These are phyloP conservation scores for Backusella luteola DNA, from an alignment of 192 early-diverging fungal species.

Conservation along the genomic window DNA sequence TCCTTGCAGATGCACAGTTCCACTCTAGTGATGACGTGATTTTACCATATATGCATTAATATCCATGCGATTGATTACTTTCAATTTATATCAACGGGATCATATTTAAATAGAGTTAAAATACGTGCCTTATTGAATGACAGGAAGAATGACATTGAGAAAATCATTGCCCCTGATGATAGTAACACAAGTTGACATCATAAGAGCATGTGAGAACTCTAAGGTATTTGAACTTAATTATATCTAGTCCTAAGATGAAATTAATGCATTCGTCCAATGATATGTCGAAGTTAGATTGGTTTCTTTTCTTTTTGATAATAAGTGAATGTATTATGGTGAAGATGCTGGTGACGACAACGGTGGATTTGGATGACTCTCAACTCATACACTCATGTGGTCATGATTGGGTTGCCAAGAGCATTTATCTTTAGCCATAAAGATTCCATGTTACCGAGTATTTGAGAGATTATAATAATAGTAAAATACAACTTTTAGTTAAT, in stretches of 20 bases:
- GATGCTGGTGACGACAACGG: not conserved
- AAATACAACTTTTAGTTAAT: too few relatives aligned
- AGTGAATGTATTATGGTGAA: not conserved
- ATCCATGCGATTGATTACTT: not conserved
- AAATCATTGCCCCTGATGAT: not conserved
- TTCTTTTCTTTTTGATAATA: not conserved
- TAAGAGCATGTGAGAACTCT: not conserved
- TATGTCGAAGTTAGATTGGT: not conserved
- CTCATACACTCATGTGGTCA: not conserved
- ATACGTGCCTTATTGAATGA: not conserved
- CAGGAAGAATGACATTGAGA: not conserved
- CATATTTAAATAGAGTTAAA: not conserved
- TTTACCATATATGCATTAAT: not conserved
- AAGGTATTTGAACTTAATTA: not conserved
- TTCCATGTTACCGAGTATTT: too few relatives aligned
- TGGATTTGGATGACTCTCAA: too few relatives aligned
- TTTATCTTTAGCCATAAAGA: too few relatives aligned
- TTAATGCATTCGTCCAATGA: not conserved
- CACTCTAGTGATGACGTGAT: not conserved
- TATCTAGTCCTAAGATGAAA: not conserved
- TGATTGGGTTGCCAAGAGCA: too few relatives aligned
- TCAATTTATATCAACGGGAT: not conserved
- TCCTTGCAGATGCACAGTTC: not conserved
- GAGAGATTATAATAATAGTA: too few relatives aligned
- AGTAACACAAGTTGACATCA: not conserved